Base-by-base conservation (phyloP, 805 yeast species). In the Candida silvicultrix region DNA sequence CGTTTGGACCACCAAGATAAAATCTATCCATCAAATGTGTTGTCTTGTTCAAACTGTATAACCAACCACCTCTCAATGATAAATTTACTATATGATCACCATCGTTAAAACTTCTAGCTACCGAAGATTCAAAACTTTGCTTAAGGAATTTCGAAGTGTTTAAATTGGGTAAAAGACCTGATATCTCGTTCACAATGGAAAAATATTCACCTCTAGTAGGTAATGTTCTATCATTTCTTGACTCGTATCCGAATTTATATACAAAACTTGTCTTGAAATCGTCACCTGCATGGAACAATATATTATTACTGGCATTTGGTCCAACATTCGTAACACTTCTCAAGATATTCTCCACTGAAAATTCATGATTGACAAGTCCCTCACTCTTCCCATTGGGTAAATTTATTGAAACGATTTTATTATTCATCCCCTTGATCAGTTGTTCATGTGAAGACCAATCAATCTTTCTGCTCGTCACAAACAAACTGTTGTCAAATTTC, bases 1-100 rank as follows among this genome's bases (percentile, higher is more conserved):
- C 84, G 45, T 80, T 75, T 14, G 81, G 77, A 0, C 96, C 97
- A 16, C 97, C 95, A 40, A 86, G 70, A 57, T 82, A 87, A 61
- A 90, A 92, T 52, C 86, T 75, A 63, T 92, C 99, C 59, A 83
- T 75, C 28, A 83, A 58, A 56, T 85, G 90, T 2, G 73, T 49
- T 45, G 49, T 57, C 48, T 44, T 53, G 20, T 55, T 55, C 22
- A 74, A 58, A 45, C 77, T 68, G 47, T 69, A 65, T 25, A 87
- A 67, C 45, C 71, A 69, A 5, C 96, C 96, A 36, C 76, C 67
- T 40, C 74, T 74, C 5, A 72, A 56, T 2, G 77, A 66, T 2
- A 76, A 51, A 42, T 75, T 76, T 28, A 81, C 50, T 4, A 87
- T 80, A 38, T 79, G 48, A 43, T 71, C 66, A 23, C 67, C 60